Conservation (phyloP, 2,329 filamentous ascomycete species). For the Phyllosticta capitalensis region DNA sequence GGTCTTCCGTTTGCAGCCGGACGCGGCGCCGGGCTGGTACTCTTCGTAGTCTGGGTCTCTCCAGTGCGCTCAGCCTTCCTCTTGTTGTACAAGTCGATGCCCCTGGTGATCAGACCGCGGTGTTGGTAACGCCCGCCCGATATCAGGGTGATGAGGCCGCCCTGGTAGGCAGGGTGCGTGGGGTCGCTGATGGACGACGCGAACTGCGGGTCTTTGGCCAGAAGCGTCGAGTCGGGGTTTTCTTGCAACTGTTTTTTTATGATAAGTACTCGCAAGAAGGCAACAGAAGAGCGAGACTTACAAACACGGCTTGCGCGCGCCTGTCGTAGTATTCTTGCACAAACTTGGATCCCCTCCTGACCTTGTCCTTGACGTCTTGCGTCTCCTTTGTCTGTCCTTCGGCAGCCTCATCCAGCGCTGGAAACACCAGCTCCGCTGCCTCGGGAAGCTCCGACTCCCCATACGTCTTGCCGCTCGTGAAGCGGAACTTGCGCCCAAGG, state of each 20-base stretch:
- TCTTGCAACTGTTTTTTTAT: conserved; percentile 17
- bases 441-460: conserved; percentile 35
- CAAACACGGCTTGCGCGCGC: conserved; percentile 38
- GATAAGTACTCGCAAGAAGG: no score
- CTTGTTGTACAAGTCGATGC: neutral
- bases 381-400: conserved; percentile 1
- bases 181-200: conserved; percentile 43
- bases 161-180: conserved; percentile 41
- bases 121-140: conserved; percentile 36
- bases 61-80: neutral
- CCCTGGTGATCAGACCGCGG: conserved; percentile 7
- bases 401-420: conserved; percentile 22
- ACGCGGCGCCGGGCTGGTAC: neutral
- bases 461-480: conserved; percentile 29
- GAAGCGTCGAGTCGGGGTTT: conserved; percentile 34
- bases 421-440: conserved; percentile 32
- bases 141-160: conserved; percentile 37
- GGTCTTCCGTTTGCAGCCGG: neutral
- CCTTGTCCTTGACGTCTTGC: conserved; percentile 19
- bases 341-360: conserved; percentile 28
- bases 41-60: neutral
- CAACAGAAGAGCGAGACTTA: conserved; percentile 16
- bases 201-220: conserved; percentile 29
- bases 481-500: conserved; percentile 26
- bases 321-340: conserved; percentile 43